A percentile compares a stretch with the other conserved stretches of the same genome.
phyloP scores from a whole-genome alignment of 2,329 filamentous ascomycete species.

The Fusarium siculi region DNA sequence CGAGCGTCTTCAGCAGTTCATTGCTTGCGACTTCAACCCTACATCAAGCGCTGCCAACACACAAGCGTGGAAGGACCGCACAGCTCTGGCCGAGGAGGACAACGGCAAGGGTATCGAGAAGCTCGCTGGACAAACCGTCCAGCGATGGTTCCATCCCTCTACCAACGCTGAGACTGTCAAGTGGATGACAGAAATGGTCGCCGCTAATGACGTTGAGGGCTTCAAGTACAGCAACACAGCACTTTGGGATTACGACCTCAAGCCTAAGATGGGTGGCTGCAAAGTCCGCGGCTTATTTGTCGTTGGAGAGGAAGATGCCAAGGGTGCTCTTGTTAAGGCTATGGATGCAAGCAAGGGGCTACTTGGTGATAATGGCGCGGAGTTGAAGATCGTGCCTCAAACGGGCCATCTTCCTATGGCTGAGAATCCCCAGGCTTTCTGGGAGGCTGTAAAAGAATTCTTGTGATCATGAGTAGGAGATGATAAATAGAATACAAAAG shows the following conservation, averaged over 20 bases:
- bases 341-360: slow-evolving; percentile 78
- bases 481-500: neutral
- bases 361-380: slow-evolving; percentile 64
- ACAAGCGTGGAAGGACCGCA: slow-evolving; percentile 81
- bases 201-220: slow-evolving; percentile 73
- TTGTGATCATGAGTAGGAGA: slow-evolving; percentile 49
- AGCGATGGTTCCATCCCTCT: slow-evolving; percentile 79
- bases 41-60: slow-evolving; percentile 78
- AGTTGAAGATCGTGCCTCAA: slow-evolving; percentile 72
- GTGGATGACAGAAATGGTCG: slow-evolving; percentile 75
- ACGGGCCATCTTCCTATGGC: slow-evolving; percentile 89
- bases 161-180: slow-evolving; percentile 60
- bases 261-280: slow-evolving; percentile 63
- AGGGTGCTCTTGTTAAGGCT: slow-evolving; percentile 76
- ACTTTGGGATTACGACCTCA: slow-evolving; percentile 77
- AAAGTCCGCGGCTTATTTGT: slow-evolving; percentile 73
- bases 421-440: slow-evolving; percentile 76
- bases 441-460: slow-evolving; percentile 69
- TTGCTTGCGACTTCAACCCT: slow-evolving; percentile 83
- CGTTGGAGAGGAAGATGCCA: slow-evolving; percentile 78
- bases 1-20: slow-evolving; percentile 66
- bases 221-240: slow-evolving; percentile 76
- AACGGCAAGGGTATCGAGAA: slow-evolving; percentile 69
- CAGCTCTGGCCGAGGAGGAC: slow-evolving; percentile 70
- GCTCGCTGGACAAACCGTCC: slow-evolving; percentile 76